Base-by-base conservation (phyloP, 352 stramenopile genomes). In the Phytophthora sp. region DNA sequence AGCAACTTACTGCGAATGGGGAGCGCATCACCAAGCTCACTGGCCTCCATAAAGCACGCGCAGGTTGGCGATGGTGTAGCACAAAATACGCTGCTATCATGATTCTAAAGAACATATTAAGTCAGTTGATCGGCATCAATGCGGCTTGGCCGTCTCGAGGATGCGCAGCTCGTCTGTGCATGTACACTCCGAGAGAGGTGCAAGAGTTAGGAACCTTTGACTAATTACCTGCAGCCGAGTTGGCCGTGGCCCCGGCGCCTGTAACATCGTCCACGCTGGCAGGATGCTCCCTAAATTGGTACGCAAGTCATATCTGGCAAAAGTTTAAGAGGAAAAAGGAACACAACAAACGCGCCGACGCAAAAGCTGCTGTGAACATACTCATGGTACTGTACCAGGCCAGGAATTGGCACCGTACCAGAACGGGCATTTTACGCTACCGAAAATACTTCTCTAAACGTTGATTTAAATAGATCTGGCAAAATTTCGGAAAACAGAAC, bases 271-370 rank as follows among this genome's bases (percentile, higher is more conserved):
- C 44, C 2, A 52, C 44, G 5, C 41, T 68, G 2, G 41, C 42
- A n/a, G 50, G 60, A 3, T 52, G 13, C 16, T 2, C 53, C 1
- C 35, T 58, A 1, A 66, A 60, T n/a, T n/a, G n/a, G n/a, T 60
- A 50, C 30, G 55, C n/a, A 26, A 39, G 42, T 20, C 20, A 33
- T 12, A 59, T 59, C n/a, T 59, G 39, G 24, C 21, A 60, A 49
- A 60, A 47, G 4, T 38, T n/a, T 38, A 60, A 21, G n/a, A n/a
- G n/a, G n/a, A n/a, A n/a, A 41, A 39, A 24, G 12, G 33, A 61
- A 33, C 51, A 63, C 3, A 36, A 38, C 24, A 36, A 24, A 26
- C 21, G 24, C 0, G 51, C 35, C 27, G 35, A 58, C 0, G 15
- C 35, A 6, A 45, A 58, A 38, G n/a, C n/a, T 0, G 36, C 51